phyloP scores from a whole-genome alignment of 75 land plant genomes.

The Pinus tabuliformis region DNA sequence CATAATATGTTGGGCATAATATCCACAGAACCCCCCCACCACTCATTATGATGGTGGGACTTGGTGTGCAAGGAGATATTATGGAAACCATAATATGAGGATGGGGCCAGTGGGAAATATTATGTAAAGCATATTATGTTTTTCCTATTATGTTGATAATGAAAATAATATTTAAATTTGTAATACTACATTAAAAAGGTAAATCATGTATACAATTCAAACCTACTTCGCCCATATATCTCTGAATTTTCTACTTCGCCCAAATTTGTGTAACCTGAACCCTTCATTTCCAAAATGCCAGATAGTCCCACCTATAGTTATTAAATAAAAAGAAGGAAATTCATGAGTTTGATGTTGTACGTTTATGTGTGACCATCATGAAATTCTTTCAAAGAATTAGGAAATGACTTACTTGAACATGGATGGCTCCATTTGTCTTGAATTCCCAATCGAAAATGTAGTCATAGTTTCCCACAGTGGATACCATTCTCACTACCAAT shows the following conservation, averaged over 20 bases:
- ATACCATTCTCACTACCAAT: conserved; percentile 57
- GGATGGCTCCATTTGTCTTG: conserved; percentile 33
- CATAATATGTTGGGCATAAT: too few relatives aligned
- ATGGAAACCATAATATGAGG: too few relatives aligned
- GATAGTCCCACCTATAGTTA: conserved; percentile 42
- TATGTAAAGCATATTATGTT: too few relatives aligned
- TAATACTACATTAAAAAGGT: too few relatives aligned
- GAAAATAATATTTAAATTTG: too few relatives aligned
- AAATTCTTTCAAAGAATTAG: background rate
- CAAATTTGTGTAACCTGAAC: conserved; percentile 17
- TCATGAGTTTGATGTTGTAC: background rate
- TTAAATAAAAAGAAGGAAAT: background rate
- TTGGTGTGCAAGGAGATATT: too few relatives aligned
- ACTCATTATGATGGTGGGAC: too few relatives aligned
- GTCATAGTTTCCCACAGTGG: conserved; percentile 49
- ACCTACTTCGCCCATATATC: conserved; percentile 9
- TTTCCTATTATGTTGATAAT: too few relatives aligned
- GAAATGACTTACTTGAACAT: background rate
- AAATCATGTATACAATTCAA: too few relatives aligned
- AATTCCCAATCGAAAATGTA: conserved; percentile 64
- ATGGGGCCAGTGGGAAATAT: too few relatives aligned
- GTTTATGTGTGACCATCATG: background rate
- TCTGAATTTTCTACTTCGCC: conserved; percentile 20
- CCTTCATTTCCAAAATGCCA: conserved; percentile 45
- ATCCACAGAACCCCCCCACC: too few relatives aligned